Percentiles rank a stretch among this genome's conserved stretches.
Conservation (phyloP, 257 asterid genomes). For the Solanum bulbocastanum region DNA sequence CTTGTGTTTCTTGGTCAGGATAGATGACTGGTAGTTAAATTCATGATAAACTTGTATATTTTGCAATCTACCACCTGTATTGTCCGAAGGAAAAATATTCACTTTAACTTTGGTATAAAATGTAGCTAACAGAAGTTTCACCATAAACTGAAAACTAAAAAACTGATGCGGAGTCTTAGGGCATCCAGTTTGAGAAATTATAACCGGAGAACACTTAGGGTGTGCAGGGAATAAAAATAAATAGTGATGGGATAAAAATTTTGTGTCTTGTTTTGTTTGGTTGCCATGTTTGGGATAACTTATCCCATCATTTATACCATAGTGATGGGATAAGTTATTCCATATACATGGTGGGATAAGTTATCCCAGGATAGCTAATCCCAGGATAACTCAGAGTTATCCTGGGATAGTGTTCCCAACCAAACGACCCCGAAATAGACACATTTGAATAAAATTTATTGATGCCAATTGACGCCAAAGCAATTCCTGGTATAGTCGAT, state of each 20-base stretch:
- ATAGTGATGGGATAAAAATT: too few relatives aligned
- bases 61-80: not conserved
- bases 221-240: too few relatives aligned
- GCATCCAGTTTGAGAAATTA: not conserved
- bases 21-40: not conserved
- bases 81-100: not conserved
- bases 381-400: too few relatives aligned
- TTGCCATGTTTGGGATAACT: too few relatives aligned
- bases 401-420: too few relatives aligned
- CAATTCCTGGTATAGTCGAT: not conserved
- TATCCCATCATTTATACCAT: too few relatives aligned
- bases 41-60: not conserved
- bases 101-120: not conserved
- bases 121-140: not conserved
- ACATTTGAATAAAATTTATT: not conserved
- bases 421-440: not conserved
- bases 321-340: too few relatives aligned
- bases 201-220: not conserved
- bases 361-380: too few relatives aligned
- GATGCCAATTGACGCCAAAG: not conserved
- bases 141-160: not conserved
- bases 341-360: too few relatives aligned
- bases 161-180: not conserved
- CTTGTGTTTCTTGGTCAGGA: not conserved
- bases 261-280: too few relatives aligned